Base-by-base conservation (phyloP, 495 filamentous ascomycete species). In the Endocarpon pusillum region DNA sequence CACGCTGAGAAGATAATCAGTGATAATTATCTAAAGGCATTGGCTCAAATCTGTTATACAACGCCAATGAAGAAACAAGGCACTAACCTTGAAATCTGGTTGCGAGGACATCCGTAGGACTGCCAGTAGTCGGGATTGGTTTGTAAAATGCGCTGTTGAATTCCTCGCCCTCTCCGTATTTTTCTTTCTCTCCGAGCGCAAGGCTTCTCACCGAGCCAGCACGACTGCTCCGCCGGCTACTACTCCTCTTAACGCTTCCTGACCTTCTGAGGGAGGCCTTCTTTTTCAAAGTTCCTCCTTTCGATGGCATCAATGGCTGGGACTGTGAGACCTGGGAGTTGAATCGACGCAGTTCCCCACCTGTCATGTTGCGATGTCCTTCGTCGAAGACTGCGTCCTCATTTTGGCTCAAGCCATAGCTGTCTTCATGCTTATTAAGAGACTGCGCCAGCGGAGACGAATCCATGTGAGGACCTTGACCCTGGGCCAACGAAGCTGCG, bases 51-150 rank as follows among this genome's bases (percentile, higher is more conserved):
- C n/a, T n/a, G n/a, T n/a, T n/a, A n/a, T n/a, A n/a, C n/a, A n/a
- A n/a, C n/a, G n/a, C n/a, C n/a, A n/a, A n/a, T n/a, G 25, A 24
- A 8, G n/a, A 33, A 36, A 24, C 21, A 34, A 39, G 16, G 14
- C 29, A 57, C 71, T 33, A 62, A 92, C 86, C 70, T 62, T 92
- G 78, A 52, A 97, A 97, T 35, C 89, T 73, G 42, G 77, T 82
- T 17, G 82, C 80, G 24, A 96, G 64, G 32, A 85, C 68, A 40
- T 97, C 91, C 3, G 89, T 96, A 5, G 89, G 89, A 39, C 67
- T 83, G 1, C 81, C 81, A 17, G 62, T 64, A 1, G 89, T 96
- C 4, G 89, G 91, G 17, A 97, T 75, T 1, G 89, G 89, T 27
- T 81, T 77, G 47, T 72, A 73, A 52, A 94, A 94, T 11, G 75